Evolutionary conservation across 495 filamentous ascomycete genomes (phyloP).

Genomic region (Trypethelium eluteriae): DNA sequence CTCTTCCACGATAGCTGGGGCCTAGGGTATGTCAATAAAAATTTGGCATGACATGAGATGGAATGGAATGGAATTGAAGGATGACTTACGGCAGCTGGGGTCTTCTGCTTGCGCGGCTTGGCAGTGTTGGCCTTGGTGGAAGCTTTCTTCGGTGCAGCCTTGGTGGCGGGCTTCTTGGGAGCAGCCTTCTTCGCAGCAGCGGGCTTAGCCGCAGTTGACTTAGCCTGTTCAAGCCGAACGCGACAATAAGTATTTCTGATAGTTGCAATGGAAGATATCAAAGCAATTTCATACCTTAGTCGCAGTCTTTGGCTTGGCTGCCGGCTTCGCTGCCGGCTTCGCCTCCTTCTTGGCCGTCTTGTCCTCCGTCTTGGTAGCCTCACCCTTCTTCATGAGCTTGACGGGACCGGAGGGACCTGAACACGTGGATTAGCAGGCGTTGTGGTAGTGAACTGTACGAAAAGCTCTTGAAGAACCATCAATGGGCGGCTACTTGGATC

Average conservation of each 20-base stretch:
- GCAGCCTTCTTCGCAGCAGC: slow-evolving; percentile 45
- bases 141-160: slow-evolving; percentile 41
- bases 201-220: slow-evolving; percentile 31
- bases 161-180: slow-evolving; percentile 24
- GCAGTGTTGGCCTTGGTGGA: slow-evolving; percentile 38
- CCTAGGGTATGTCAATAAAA: slow-evolving; percentile 31
- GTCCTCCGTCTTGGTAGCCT: slow-evolving; percentile 36
- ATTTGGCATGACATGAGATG: not conserved
- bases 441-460: not conserved
- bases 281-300: not conserved
- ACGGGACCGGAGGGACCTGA: slow-evolving; percentile 84
- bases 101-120: slow-evolving; percentile 39
- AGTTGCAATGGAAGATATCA: not conserved
- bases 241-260: not conserved
- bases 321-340: slow-evolving; percentile 1
- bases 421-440: slow-evolving; percentile 37
- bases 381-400: slow-evolving; percentile 58
- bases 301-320: slow-evolving; percentile 27
- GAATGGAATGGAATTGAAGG: not conserved
- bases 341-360: slow-evolving; percentile 48
- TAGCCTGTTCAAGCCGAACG: not conserved
- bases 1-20: slow-evolving; percentile 61
- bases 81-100: slow-evolving; percentile 34
- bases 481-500: slow-evolving; percentile 11
- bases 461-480: not conserved